Evolutionary conservation across 148 eudicot genomes (phyloP).

Genomic region (Rhododendron williamsianum): DNA sequence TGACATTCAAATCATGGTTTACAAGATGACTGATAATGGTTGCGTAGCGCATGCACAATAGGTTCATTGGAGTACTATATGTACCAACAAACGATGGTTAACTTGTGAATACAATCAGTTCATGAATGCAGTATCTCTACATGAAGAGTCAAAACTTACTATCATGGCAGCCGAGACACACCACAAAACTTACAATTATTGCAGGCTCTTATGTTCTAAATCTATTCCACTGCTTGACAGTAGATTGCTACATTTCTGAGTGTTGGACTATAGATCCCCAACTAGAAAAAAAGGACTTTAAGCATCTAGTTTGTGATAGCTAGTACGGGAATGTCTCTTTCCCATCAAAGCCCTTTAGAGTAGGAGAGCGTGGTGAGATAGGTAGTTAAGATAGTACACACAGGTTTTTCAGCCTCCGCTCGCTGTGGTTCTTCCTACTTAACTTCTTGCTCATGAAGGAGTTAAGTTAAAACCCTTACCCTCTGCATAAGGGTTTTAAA

Average conservation of each 20-base stretch:
- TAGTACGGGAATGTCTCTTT: not conserved
- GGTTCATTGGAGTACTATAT: not conserved
- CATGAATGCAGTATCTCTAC: not conserved
- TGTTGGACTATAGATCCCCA: not conserved
- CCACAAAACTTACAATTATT: not conserved
- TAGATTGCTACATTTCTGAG: not conserved
- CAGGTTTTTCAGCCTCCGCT: not conserved
- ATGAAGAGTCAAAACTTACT: not conserved
- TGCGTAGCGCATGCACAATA: not conserved
- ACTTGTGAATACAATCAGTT: no score
- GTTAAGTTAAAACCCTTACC: not conserved
- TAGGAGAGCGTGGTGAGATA: not conserved
- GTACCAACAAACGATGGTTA: not conserved
- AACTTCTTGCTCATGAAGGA: not conserved
- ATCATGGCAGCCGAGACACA: not conserved
- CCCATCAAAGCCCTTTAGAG: not conserved
- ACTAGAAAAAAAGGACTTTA: not conserved
- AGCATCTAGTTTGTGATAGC: not conserved
- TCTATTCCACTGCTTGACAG: not conserved
- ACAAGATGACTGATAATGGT: not conserved
- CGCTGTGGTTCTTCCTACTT: not conserved
- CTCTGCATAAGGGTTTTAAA: not conserved
- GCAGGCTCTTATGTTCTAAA: not conserved
- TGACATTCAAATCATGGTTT: not conserved
- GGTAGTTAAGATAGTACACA: not conserved